These are phyloP conservation scores for Apophysomyces sp. DNA, from an alignment of 371 early-diverging fungal genomes.

Conservation along the genomic window DNA sequence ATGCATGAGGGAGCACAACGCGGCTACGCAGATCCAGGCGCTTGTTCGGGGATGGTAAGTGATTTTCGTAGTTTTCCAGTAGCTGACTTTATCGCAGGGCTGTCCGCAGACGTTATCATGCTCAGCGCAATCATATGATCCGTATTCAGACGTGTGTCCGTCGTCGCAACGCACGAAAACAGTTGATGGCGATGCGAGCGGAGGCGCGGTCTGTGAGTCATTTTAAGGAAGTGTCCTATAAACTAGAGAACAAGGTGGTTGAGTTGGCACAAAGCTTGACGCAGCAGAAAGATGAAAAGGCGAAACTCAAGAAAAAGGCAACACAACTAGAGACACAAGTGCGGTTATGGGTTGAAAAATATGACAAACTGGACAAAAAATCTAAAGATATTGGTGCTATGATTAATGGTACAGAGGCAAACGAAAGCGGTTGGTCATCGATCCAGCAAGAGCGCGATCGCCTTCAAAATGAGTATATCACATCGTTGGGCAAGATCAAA, in stretches of 20 bases:
- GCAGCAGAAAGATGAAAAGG: constrained; percentile 73
- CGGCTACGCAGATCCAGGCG: constrained; percentile 78
- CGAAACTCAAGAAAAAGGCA: constrained; percentile 55
- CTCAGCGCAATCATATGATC: constrained; percentile 57
- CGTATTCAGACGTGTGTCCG: constrained; percentile 84
- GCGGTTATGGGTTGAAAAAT: constrained; percentile 72
- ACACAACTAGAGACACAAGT: constrained; percentile 65
- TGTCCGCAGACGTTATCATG: constrained; percentile 61
- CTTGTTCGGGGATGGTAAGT: constrained; percentile 56
- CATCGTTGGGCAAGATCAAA: constrained; percentile 50
- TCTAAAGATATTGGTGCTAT: constrained; percentile 50
- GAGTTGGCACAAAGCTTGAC: constrained; percentile 83
- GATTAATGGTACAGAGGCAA: constrained; percentile 50
- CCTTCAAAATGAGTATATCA: constrained; percentile 46
- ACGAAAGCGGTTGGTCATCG: constrained; percentile 49
- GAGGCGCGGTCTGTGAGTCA: constrained; percentile 92
- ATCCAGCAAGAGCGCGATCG: constrained; percentile 51
- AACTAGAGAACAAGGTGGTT: constrained; percentile 92
- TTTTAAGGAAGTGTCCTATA: constrained; percentile 90
- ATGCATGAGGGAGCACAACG: constrained; percentile 52
- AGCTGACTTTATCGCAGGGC: constrained; percentile 14
- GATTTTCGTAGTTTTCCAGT: neutral
- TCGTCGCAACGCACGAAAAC: constrained; percentile 67
- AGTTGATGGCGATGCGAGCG: constrained; percentile 66
- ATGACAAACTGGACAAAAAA: constrained; percentile 53